These are phyloP conservation scores for Pyricularia sp. DNA, from an alignment of 2,329 filamentous ascomycete genomes.

Conservation along the genomic window DNA sequence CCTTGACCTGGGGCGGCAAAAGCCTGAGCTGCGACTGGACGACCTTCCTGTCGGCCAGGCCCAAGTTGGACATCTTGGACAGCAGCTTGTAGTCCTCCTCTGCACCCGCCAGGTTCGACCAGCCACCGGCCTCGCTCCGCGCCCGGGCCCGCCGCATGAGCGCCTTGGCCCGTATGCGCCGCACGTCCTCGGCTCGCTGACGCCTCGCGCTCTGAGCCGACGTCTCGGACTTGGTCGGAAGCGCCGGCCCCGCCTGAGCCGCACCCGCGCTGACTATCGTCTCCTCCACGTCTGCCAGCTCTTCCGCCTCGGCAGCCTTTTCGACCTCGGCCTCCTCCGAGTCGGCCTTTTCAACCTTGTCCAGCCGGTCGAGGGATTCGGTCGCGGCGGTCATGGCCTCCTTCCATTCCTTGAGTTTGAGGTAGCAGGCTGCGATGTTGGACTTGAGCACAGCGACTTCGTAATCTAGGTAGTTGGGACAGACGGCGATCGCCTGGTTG, in stretches of 20 bases:
- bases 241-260: conserved; percentile 29
- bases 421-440: conserved; percentile 79
- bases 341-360: conserved; percentile 35
- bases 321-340: conserved; percentile 19
- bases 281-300: conserved; percentile 35
- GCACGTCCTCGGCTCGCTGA: conserved; percentile 47
- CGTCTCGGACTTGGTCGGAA: conserved; percentile 12
- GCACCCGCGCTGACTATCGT: conserved; percentile 49
- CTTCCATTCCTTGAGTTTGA: conserved; percentile 79
- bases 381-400: conserved; percentile 64
- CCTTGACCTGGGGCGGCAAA: conserved; percentile 57
- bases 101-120: conserved; percentile 68
- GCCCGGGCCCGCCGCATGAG: conserved; percentile 68
- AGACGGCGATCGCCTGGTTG: conserved; percentile 62
- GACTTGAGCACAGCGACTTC: conserved; percentile 76
- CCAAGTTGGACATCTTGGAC: conserved; percentile 43
- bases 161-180: conserved; percentile 69
- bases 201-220: conserved; percentile 15
- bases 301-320: conserved; percentile 26
- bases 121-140: conserved; percentile 57
- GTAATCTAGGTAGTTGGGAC: conserved; percentile 76
- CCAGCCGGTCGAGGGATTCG: conserved; percentile 58
- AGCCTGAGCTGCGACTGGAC: conserved; percentile 52
- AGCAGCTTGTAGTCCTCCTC: conserved; percentile 67
- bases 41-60: conserved; percentile 50